These are phyloP conservation scores for Solanum habrochaites DNA, from an alignment of 257 asterid species.

Conservation along the genomic window DNA sequence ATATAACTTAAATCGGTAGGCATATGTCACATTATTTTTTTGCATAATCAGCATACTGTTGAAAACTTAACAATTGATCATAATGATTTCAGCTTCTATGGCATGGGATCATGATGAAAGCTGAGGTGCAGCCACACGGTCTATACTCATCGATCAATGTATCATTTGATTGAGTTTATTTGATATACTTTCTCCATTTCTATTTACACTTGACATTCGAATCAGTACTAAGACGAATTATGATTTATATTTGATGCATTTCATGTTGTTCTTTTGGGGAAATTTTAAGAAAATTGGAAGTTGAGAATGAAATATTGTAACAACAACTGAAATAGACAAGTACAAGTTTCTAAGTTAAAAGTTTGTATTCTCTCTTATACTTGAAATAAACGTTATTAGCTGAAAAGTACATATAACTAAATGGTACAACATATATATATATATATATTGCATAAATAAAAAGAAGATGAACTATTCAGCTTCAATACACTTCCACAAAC, in stretches of 20 bases:
- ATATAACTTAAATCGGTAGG: background rate
- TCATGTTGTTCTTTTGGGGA: background rate
- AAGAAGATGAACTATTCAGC: background rate
- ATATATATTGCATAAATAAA: background rate
- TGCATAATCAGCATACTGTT: background rate
- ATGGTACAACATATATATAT: background rate
- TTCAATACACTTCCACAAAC: background rate
- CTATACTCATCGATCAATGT: background rate
- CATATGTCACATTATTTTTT: background rate
- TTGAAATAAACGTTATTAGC: background rate
- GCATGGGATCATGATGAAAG: slow-evolving; percentile 36
- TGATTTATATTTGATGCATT: background rate
- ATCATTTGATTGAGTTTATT: background rate
- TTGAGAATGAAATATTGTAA: background rate
- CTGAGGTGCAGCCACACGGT: slow-evolving; percentile 1
- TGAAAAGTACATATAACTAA: background rate
- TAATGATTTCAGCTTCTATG: slow-evolving; percentile 32
- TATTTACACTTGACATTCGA: background rate
- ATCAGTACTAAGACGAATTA: background rate
- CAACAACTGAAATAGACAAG: background rate
- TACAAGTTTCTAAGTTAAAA: background rate
- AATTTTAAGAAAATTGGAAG: background rate
- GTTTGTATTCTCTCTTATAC: background rate
- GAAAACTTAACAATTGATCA: background rate
- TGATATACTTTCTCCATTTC: background rate